Evolutionary conservation across 2,329 filamentous ascomycete genomes (phyloP).

Genomic region (Colletotrichum coccodes): DNA sequence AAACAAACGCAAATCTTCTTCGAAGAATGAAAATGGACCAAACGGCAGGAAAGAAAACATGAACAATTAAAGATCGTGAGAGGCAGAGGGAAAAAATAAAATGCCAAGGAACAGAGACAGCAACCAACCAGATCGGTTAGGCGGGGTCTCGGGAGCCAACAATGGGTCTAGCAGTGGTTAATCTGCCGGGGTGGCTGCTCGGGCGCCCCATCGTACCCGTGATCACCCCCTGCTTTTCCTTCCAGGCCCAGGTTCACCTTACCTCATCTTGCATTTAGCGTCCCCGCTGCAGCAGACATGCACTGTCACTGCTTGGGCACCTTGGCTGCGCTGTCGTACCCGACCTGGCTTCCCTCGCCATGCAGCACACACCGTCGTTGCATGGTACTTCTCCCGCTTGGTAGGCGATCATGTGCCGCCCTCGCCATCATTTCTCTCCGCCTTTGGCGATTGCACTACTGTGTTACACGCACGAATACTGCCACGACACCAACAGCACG

Average conservation of each 20-base stretch:
- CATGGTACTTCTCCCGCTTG: background rate
- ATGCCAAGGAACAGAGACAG: background rate
- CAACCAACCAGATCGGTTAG: background rate
- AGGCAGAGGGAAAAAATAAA: background rate
- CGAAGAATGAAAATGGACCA: slow-evolving; percentile 1
- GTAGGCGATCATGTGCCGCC: background rate
- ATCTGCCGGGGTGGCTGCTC: slow-evolving; percentile 6
- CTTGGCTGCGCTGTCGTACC: background rate
- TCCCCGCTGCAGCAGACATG: slow-evolving; percentile 5
- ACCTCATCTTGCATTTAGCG: slow-evolving; percentile 23
- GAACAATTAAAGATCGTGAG: background rate
- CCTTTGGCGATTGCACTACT: background rate
- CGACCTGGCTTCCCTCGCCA: background rate
- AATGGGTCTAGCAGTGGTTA: background rate
- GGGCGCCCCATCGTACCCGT: slow-evolving; percentile 16
- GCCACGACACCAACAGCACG: background rate
- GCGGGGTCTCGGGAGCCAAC: background rate
- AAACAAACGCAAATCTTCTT: background rate
- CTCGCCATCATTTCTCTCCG: background rate
- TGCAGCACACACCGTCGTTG: background rate
- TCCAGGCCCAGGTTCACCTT: background rate
- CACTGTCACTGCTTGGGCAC: background rate
- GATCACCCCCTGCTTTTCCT: background rate
- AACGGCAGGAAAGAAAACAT: background rate
- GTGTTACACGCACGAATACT: background rate